Conservation (phyloP, 768 basidiomycete species). For the Tylopilus subfusipes region DNA sequence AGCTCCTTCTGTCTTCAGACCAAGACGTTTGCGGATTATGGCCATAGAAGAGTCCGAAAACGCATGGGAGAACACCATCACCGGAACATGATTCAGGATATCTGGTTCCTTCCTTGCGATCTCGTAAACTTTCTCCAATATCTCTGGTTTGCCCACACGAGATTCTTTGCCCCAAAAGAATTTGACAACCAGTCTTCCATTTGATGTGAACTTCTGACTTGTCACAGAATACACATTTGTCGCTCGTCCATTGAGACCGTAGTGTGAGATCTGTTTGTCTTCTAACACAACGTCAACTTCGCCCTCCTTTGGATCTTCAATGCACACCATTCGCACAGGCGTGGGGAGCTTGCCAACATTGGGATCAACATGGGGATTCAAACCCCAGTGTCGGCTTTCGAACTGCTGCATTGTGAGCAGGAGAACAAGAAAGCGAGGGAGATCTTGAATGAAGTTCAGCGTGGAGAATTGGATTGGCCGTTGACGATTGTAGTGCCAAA, state of each 20-base stretch:
- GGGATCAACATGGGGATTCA: background rate
- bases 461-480: too few relatives aligned
- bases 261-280: background rate
- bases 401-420: too few relatives aligned
- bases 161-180: too few relatives aligned
- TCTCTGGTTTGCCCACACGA: background rate
- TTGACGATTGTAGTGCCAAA: too few relatives aligned
- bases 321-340: too few relatives aligned
- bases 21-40: background rate
- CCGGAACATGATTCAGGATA: background rate
- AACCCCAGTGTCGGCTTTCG: background rate
- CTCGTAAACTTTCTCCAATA: background rate
- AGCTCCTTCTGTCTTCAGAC: too few relatives aligned
- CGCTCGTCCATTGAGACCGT: background rate
- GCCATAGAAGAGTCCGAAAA: background rate
- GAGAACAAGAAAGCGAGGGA: too few relatives aligned
- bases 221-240: too few relatives aligned
- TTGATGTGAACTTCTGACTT: too few relatives aligned
- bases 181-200: too few relatives aligned
- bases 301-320: background rate
- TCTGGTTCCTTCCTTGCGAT: background rate
- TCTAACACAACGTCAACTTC: background rate
- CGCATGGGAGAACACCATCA: background rate
- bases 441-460: too few relatives aligned
- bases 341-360: background rate